Evolutionary conservation across 768 basidiomycete genomes (phyloP), one percentile per base, ranked within the genome.

Genomic region (Pulveroboletus ravenelii): DNA sequence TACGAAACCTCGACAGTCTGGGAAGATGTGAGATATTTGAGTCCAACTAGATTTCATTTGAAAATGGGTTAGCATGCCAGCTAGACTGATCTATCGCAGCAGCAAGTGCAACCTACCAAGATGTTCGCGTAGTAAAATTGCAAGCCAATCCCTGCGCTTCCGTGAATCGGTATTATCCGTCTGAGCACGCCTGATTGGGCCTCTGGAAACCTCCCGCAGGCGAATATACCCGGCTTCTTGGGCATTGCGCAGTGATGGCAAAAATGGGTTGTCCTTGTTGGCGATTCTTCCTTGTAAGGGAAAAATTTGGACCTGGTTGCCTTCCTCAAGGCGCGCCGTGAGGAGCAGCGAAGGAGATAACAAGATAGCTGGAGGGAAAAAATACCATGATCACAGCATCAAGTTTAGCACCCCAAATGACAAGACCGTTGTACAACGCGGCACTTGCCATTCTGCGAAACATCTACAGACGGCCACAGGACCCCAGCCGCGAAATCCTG

Each of bases 401-500:
- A 51, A 49, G 25, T 30, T 62, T 51, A 67, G 48, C 36, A 35
- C 48, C 34, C 12, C 13, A 17, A 46, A 46, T 40, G 29, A 49
- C 9, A 51, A 30, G 15, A 41, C 30, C 41, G 39, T 25, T 27
- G 12, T 45, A 50, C 36, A 50, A 49, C 13, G 38, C 37, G 48
- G 48, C 52, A 74, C 82, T 61, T 65, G 86, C 89, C 71, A 53
- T 81, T 78, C 45, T 74, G 74, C 25, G 80, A 62, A 48, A 84
- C 47, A 8, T 87, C 84, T 40, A 76, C 59, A 35, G 84, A 85
- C n/a, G 88, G 87, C 89, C 89, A 91, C 58, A 79, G 76, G 41
- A 82, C 70, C 6, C 89, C 89, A 47, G 89, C 72, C 12, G 83
- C 79, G 64, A 84, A 83, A 39, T 74, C 67, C 84, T 86, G 61